These are phyloP conservation scores for Neophaeococcomyces aloes DNA, from an alignment of 2,329 filamentous ascomycete genomes.

Conservation along the genomic window DNA sequence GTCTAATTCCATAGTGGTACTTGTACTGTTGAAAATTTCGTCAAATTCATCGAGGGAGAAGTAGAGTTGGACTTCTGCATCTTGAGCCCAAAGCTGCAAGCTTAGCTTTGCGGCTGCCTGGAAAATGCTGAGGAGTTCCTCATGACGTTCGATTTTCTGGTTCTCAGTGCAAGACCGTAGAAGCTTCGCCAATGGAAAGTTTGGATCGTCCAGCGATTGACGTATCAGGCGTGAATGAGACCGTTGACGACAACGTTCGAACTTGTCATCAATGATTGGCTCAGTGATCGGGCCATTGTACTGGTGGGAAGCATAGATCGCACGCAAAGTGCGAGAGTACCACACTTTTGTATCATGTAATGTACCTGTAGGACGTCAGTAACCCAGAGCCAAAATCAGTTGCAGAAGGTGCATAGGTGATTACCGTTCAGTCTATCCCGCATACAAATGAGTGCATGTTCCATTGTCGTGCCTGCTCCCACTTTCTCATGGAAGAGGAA, in stretches of 20 bases:
- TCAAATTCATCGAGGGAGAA: too few relatives aligned
- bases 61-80: neutral
- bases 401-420: too few relatives aligned
- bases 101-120: neutral
- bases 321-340: neutral
- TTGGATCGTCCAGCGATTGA: neutral
- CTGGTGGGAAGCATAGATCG: neutral
- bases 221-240: neutral
- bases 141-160: too few relatives aligned
- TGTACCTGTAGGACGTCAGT: too few relatives aligned
- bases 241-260: neutral
- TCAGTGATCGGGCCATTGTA: neutral
- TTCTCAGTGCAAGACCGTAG: neutral
- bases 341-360: neutral
- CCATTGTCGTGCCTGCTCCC: too few relatives aligned
- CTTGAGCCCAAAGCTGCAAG: slow-evolving; percentile 1
- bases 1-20: too few relatives aligned
- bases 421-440: too few relatives aligned
- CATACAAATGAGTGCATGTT: too few relatives aligned
- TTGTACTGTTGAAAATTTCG: too few relatives aligned
- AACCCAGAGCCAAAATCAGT: too few relatives aligned
- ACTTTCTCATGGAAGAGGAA: too few relatives aligned
- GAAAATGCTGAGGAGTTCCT: neutral
- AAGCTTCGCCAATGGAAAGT: neutral
- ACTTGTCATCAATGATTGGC: neutral